Percentiles rank a stretch among this genome's conserved stretches.
These are phyloP conservation scores for Chamaecyparis obtusa DNA, from an alignment of 75 land plant species.

Conservation along the genomic window DNA sequence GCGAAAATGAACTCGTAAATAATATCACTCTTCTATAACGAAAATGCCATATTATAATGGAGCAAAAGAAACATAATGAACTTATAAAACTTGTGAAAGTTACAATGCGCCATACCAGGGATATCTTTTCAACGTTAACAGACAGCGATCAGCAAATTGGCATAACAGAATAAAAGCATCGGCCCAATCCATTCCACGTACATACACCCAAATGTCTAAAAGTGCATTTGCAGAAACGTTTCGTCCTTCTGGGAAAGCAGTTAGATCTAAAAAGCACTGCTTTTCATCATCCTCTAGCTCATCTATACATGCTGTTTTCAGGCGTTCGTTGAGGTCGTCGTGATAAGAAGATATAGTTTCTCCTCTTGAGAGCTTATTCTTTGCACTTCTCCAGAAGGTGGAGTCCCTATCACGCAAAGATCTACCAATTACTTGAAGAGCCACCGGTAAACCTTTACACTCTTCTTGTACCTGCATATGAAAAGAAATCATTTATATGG, in stretches of 20 bases:
- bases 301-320: constrained; percentile 4
- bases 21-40: neutral
- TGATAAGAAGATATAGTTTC: neutral
- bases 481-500: neutral
- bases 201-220: constrained; percentile 5
- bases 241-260: neutral
- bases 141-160: neutral
- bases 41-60: neutral
- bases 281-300: neutral
- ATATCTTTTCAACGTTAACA: neutral
- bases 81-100: neutral
- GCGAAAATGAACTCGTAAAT: too few species aligned
- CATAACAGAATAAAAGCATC: neutral
- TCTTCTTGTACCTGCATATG: neutral
- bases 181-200: neutral
- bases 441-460: neutral
- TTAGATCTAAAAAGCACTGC: neutral
- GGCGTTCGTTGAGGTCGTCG: neutral
- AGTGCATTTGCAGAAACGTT: neutral
- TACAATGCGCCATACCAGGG: neutral
- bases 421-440: constrained; percentile 1
- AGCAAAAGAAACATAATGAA: neutral
- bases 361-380: neutral
- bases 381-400: neutral
- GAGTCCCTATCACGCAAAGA: neutral